Evolutionary conservation across 305 asterid genomes (phyloP), one percentile per base, ranked within the genome.

Genomic region (Caryopteris hybrid): DNA sequence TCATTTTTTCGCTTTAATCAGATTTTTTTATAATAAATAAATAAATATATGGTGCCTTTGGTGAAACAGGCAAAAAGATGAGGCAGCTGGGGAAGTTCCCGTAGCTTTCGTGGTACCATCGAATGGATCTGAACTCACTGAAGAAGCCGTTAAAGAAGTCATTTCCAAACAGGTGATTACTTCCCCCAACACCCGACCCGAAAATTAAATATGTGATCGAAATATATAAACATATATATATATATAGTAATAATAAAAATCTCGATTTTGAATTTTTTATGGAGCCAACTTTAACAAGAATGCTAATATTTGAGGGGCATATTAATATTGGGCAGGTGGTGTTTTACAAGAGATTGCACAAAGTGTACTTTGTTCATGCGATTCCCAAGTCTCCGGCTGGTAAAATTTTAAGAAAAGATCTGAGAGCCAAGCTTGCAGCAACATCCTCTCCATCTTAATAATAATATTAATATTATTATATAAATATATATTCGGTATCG

Each of bases 311-410:
- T n/a, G n/a, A n/a, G n/a, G n/a, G n/a, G n/a, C n/a, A n/a, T n/a
- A n/a, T 20, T 33, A 20, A 18, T 38, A 9, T 39, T 43, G 57
- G 16, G 65, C 84, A 88, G 95, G 97, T 91, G 69, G 91, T 91
- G 39, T 91, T 91, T 53, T 91, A 91, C 84, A 91, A 91, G 78
- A 88, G 84, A 69, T 60, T 91, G 76, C 93, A 88, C 76, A 85
- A 80, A 74, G 97, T 91, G n/a, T 84, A 88, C 72, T 91, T 91
- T 65, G 76, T 87, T n/a, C 87, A 84, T 13, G 52, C 86, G 0
- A 88, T 91, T 74, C 97, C 97, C 38, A 91, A 88, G 77, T 88
- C 97, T 2, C 86, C 95, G 8, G 46, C 97, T 12, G 97, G 97
- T 13, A 91, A 91, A 76, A 91, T 91, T 41, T 66, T 91, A 61